Percentiles rank a stretch among this genome's conserved stretches.
phyloP scores from a whole-genome alignment of 768 basidiomycete genomes.

The Pleurotus cornucopiae region DNA sequence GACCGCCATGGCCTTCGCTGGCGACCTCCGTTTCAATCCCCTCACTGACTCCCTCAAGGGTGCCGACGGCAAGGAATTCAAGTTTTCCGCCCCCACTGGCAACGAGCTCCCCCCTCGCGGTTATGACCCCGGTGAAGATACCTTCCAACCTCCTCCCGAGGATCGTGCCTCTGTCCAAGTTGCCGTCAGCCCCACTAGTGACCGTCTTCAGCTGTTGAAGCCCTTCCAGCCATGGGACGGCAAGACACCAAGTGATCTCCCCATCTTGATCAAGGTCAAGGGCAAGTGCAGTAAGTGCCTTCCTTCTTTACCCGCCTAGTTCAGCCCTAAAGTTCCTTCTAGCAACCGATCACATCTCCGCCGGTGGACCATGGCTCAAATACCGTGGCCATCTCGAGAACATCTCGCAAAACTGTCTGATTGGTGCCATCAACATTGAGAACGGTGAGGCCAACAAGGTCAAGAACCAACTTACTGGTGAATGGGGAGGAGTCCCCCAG shows the following conservation, averaged over 20 bases:
- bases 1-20: conserved; percentile 95
- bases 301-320: not conserved
- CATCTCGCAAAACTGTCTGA: conserved; percentile 98
- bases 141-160: conserved; percentile 90
- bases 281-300: conserved; percentile 92
- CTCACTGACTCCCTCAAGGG: conserved; percentile 85
- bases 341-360: conserved; percentile 93
- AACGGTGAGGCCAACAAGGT: conserved; percentile 96
- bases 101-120: conserved; percentile 92
- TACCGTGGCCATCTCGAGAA: conserved; percentile 99
- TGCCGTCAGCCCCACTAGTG: conserved; percentile 77
- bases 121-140: conserved; percentile 95
- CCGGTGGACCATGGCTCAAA: conserved; percentile 99
- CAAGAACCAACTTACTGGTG: conserved; percentile 85
- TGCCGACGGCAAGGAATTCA: conserved; percentile 93
- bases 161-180: conserved; percentile 84
- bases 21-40: conserved; percentile 94
- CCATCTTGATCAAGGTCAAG: conserved; percentile 95
- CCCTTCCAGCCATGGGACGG: conserved; percentile 95
- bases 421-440: conserved; percentile 95
- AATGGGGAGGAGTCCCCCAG: conserved; percentile 81
- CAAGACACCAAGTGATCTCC: conserved; percentile 83
- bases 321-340: conserved; percentile 1
- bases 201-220: conserved; percentile 86
- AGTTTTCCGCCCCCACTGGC: conserved; percentile 89